phyloP scores from a whole-genome alignment of 495 filamentous ascomycete species.

The Glonium stellatum region DNA sequence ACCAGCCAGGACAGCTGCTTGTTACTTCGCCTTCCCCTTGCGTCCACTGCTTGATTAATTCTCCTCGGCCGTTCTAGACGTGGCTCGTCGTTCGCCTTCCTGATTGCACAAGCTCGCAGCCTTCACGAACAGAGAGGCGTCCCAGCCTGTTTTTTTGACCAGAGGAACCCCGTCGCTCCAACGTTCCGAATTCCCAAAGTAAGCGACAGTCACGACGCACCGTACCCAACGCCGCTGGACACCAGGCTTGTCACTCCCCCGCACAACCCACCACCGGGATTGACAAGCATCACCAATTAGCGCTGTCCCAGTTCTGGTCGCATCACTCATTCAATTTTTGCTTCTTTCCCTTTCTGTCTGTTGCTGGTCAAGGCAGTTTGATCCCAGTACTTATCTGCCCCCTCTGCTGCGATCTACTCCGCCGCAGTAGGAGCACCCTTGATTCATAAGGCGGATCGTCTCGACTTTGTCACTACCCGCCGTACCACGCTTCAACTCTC shows the following conservation, averaged over 20 bases:
- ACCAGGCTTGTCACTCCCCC: conserved; percentile 6
- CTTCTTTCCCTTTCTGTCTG: conserved; percentile 18
- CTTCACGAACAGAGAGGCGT: neutral
- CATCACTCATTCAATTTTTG: neutral
- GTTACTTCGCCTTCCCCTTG: conserved; percentile 12
- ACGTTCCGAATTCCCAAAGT: conserved; percentile 22
- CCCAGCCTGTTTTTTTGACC: conserved; percentile 11
- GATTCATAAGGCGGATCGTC: conserved; percentile 18
- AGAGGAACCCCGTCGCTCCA: conserved; percentile 13
- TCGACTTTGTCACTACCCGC: conserved; percentile 4
- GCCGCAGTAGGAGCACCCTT: conserved; percentile 1
- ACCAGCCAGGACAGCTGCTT: conserved; percentile 15
- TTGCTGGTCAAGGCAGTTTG: conserved; percentile 30
- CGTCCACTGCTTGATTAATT: conserved; percentile 13
- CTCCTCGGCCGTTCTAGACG: conserved; percentile 9
- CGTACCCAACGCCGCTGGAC: conserved; percentile 1
- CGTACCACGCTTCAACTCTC: neutral
- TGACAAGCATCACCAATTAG: neutral
- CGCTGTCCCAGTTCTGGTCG: neutral
- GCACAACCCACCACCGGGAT: conserved; percentile 4
- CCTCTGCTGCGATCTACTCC: neutral
- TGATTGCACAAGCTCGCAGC: neutral
- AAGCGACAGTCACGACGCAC: conserved; percentile 14
- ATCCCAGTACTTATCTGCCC: conserved; percentile 23
- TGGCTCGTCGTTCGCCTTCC: neutral